These are phyloP conservation scores for Schrenkiella parvula DNA, from an alignment of 345 rosid genomes.

Conservation along the genomic window DNA sequence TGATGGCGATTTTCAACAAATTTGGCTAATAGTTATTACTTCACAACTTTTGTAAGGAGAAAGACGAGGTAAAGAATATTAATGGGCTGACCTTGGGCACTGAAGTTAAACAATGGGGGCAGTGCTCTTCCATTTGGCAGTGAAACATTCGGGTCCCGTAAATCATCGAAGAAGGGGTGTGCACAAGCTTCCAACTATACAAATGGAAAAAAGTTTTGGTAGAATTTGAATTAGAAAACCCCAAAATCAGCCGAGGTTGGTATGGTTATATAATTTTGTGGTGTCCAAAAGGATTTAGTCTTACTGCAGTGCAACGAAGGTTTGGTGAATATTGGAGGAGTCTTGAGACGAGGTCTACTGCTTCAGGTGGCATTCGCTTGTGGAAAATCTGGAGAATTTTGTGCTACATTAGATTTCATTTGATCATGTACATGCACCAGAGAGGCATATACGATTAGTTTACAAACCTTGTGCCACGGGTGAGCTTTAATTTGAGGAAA, in stretches of 20 bases:
- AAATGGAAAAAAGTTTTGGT: background rate
- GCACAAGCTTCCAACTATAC: slow-evolving; percentile 95
- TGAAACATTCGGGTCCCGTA: slow-evolving; percentile 69
- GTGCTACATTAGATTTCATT: slow-evolving; percentile 13
- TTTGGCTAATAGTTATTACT: background rate
- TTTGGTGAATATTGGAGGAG: slow-evolving; percentile 40
- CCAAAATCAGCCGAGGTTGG: background rate
- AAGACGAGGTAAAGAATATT: background rate
- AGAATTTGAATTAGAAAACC: background rate
- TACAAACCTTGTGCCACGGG: slow-evolving; percentile 87
- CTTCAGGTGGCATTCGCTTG: slow-evolving; percentile 43
- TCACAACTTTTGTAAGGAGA: background rate
- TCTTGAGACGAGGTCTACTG: slow-evolving; percentile 40
- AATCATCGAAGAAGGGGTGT: slow-evolving; percentile 88
- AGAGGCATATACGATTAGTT: background rate
- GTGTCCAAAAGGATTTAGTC: background rate
- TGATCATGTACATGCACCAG: slow-evolving; percentile 4
- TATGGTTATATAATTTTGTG: background rate
- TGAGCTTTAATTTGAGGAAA: slow-evolving; percentile 99
- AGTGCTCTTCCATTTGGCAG: slow-evolving; percentile 88
- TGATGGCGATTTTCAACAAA: background rate
- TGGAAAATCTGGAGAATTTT: slow-evolving; percentile 31
- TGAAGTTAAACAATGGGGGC: slow-evolving; percentile 87
- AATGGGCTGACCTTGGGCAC: slow-evolving; percentile 65
- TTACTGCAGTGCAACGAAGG: slow-evolving; percentile 41